Base-by-base conservation (phyloP, 805 yeast genomes). In the Saccharomycopsis capsularis region DNA sequence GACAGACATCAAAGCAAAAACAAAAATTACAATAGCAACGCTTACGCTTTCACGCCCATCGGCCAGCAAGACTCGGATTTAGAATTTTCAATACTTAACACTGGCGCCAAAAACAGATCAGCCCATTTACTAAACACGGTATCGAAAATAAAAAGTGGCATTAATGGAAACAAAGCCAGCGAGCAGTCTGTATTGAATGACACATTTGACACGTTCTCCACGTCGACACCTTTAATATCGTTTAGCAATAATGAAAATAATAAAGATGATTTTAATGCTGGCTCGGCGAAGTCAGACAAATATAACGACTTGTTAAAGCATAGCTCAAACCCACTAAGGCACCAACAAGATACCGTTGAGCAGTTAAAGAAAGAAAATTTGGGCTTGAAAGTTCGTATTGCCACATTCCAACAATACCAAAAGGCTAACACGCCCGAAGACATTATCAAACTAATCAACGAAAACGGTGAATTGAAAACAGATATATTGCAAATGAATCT, bases 321-420 rank as follows among this genome's bases (percentile, higher is more conserved):
- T 40, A 39, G 37, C 9, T 48, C 55, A 11, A 44, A 63, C 45
- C 65, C 67, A 3, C 58, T 63, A 15, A 60, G 55, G 40, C 63
- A 57, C 34, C 66, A 63, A 52, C 60, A 62, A 47, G 59, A 59
- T 39, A 52, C 60, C 38, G 52, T 60, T 9, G 54, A 63, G 16
- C 59, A 60, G 49, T 61, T 73, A 29, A 62, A 67, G 48, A 62
- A 67, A 9, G 77, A 73, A 35, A 73, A 73, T 51, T 69, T 68
- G 55, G 69, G 68, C 46, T 60, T 73, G 54, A 73, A 70, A 53
- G 63, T 72, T 32, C 69, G 71, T 51, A 61, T 71, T 35, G 70
- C 73, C 2, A 68, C 71, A 3, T 59, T 71, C 27, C 66, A 68
- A 3, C 63, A 66, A 55, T 68, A 63, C 44, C 60, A 70, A 38